Evolutionary conservation across 805 yeast species (phyloP).

Genomic region (Starmerella riodocensis): DNA sequence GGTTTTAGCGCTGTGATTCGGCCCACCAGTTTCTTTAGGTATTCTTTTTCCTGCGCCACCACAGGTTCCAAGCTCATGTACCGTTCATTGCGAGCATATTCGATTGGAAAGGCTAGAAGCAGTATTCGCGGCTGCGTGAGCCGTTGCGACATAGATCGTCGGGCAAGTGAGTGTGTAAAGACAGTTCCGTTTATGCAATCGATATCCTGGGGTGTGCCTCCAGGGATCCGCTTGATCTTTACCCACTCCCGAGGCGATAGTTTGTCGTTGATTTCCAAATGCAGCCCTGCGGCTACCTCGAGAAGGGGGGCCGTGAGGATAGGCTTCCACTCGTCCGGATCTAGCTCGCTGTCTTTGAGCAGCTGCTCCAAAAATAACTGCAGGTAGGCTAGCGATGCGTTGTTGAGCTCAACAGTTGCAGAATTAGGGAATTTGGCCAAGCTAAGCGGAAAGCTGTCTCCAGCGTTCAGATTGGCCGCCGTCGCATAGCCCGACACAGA

Average conservation of each 20-base stretch:
- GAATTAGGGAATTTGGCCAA: slow-evolving; percentile 16
- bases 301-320: slow-evolving; percentile 40
- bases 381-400: slow-evolving; percentile 25
- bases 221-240: slow-evolving; percentile 71
- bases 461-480: not conserved
- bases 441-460: slow-evolving; percentile 9
- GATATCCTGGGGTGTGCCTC: slow-evolving; percentile 54
- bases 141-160: slow-evolving; percentile 58
- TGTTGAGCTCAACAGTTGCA: slow-evolving; percentile 23
- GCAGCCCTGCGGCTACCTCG: slow-evolving; percentile 44
- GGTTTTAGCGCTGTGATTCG: slow-evolving; percentile 68
- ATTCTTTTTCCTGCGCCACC: slow-evolving; percentile 77
- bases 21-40: slow-evolving; percentile 64
- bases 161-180: slow-evolving; percentile 71
- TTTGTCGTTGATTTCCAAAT: slow-evolving; percentile 50
- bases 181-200: slow-evolving; percentile 61
- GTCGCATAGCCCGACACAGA: not conserved
- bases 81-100: slow-evolving; percentile 62
- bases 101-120: slow-evolving; percentile 77
- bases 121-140: slow-evolving; percentile 62
- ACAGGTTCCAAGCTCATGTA: slow-evolving; percentile 74
- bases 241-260: slow-evolving; percentile 80
- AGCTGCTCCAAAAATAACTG: slow-evolving; percentile 24
- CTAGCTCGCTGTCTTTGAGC: slow-evolving; percentile 25
- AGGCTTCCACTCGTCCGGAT: slow-evolving; percentile 45